Evolutionary conservation across 2,329 filamentous ascomycete genomes (phyloP), one percentile per base, ranked within the genome.

Genomic region (Phyllachora maydis): DNA sequence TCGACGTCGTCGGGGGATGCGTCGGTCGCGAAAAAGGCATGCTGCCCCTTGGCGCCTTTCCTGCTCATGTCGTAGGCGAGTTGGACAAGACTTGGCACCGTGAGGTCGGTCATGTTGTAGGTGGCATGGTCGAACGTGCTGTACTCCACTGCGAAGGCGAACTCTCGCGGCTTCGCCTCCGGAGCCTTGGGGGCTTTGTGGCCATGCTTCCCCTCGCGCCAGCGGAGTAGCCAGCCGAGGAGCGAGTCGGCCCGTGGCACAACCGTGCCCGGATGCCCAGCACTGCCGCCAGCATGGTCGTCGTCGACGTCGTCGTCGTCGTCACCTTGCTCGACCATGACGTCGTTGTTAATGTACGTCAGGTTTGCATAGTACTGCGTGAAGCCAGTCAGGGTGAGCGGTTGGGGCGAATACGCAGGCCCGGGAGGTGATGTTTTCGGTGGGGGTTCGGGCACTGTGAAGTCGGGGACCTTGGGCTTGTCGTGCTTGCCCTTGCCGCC

Each of bases 281-380:
- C n/a, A n/a, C n/a, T n/a, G n/a, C n/a, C n/a, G 30, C 58, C 58
- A 24, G 56, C 50, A 39, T 71, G 62, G 3, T 38, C 32, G 3
- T 43, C 39, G 5, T 47, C 32, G 2, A 30, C 31, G 6, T 27
- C 23, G 9, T 35, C 27, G 5, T 43, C 45, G n/a, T n/a, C n/a
- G n/a, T n/a, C n/a, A n/a, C n/a, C n/a, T n/a, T n/a, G n/a, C 7
- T 43, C 38, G 11, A 34, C 35, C 2, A 46, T 39, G 22, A 69
- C 58, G 29, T 76, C 65, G 35, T 82, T 77, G 49, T 95, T 90
- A 47, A 92, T 72, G 28, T 66, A 52, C 0, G 85, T 95, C n/a
- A 98, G 52, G 43, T 98, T 98, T 30, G 85, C 82, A 45, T 69
- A 93, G 46, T 90, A 93, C 39, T 98, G 88, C 4, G 69, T 81